Evolutionary conservation across 805 yeast species (phyloP), one percentile per base, ranked within the genome.

Genomic region (Candida silvicultrix): DNA sequence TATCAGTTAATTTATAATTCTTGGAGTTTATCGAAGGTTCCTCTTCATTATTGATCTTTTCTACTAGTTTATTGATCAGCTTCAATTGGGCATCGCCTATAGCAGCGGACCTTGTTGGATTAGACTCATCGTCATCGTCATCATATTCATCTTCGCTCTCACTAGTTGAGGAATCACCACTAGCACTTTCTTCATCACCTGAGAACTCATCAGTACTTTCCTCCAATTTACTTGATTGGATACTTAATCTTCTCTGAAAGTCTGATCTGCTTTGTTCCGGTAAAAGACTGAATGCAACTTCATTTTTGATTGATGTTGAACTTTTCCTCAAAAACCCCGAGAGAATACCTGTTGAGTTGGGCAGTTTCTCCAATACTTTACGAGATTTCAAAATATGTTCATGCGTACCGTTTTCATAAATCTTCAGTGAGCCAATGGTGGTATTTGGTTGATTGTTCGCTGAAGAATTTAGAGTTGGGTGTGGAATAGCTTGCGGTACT

Each of bases 21-120:
- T 60, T 58, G 12, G 43, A 15, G n/a, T 34, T 44, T 8, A 46
- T 10, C 5, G 48, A 40, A 10, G 52, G 41, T 18, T 53, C 57
- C 35, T 56, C 58, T 28, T 46, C 70, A 45, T 68, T 66, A 44
- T 74, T 73, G 43, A 77, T 77, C 49, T 68, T 71, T 15, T 68
- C 74, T 39, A 74, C 67, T 52, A 78, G 60, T 40, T 68, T 65
- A 50, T 75, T 73, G 44, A 77, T 78, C 47, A 77, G 55, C 35
- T 66, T 66, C 41, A 77, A 63, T 50, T 77, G 81, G 12, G 69
- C 67, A 31, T 68, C 68, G 22, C 80, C 80, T 32, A 78, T 76
- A 2, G 78, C 78, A 0, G 75, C 70, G 11, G 38, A 35, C 11
- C 36, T 32, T 32, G 36, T 32, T 12, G 36, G 36, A 15, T 45